Base-by-base conservation (phyloP, 2,329 filamentous ascomycete species). In the Aspergillus pseudoviridinutans region DNA sequence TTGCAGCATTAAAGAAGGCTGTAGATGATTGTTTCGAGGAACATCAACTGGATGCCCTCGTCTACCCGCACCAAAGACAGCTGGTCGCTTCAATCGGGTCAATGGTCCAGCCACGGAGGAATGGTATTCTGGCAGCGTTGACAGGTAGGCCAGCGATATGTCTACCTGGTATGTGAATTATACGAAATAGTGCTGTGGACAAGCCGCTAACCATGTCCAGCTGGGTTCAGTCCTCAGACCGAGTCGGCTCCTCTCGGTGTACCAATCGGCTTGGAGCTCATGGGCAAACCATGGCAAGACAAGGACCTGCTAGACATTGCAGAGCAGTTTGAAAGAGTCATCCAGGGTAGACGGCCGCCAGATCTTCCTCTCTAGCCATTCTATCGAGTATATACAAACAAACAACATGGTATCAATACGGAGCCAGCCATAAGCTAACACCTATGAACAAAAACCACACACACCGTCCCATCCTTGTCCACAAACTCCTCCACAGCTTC, bases 1-100 rank as follows among this genome's bases (percentile, higher is more conserved):
- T 88, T 57, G 71, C 73, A 6, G 75, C 80, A 51, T 76, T 89
- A 14, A 85, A 80, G 3, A 67, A 76, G 1, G 72, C 78, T 0
- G 71, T 88, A 2, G 71, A 76, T n/a, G 59, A 70, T 3, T 84
- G 82, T 0, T 85, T 88, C 58, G 66, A 71, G 0, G 56, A 65
- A 0, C 73, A 84, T 60, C 58, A 69, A 0, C 74, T 88, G 14
- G 82, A 86, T 65, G 84, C 81, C 0, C 64, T 88, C 38, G 80
- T 87, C 63, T 88, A 88, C 68, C 85, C 86, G 0, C 81, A 88
- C 66, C 86, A 88, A 64, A 81, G 80, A 65, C 86, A 86, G 54
- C 78, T 88, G 1, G 83, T 86, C 5, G 84, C 87, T 2, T 79
- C 80, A 49, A 69, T 87, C 25, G 84, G 84, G 3, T 78, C 79